Percentiles rank a stretch among this genome's conserved stretches.
These are phyloP conservation scores for Castanea crenata DNA, from an alignment of 306 rosid genomes.

Conservation along the genomic window DNA sequence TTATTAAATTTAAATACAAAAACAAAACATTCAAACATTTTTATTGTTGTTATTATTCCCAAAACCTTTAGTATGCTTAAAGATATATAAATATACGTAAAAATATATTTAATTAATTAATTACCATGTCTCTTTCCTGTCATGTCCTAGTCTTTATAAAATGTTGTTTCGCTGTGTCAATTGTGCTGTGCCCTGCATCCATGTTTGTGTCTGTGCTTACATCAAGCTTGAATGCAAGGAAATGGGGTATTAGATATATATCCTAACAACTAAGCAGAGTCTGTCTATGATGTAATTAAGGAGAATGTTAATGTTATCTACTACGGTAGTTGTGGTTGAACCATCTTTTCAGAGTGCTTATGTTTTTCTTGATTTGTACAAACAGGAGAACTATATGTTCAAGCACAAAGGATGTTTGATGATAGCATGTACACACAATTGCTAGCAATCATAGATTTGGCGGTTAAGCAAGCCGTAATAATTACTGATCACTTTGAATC, in stretches of 20 bases:
- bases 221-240: neutral
- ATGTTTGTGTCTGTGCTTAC: neutral
- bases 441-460: constrained; percentile 61
- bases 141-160: too few species aligned
- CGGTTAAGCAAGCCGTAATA: constrained; percentile 66
- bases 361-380: constrained; percentile 23
- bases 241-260: neutral
- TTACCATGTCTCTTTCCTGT: too few species aligned
- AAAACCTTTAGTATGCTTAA: too few species aligned
- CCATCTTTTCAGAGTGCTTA: neutral
- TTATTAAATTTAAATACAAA: too few species aligned
- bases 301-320: neutral
- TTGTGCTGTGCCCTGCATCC: too few species aligned
- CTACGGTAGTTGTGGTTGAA: neutral
- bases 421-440: constrained; percentile 64
- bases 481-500: constrained; percentile 65
- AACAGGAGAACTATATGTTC: constrained; percentile 87
- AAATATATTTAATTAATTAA: too few species aligned
- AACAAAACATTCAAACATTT: too few species aligned
- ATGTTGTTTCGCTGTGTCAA: too few species aligned
- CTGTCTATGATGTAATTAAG: neutral
- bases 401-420: constrained; percentile 78
- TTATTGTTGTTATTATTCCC: too few species aligned
- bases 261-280: neutral
- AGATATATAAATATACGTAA: too few species aligned